phyloP scores from a whole-genome alignment of 225 moss, liverwort and hornwort species.

The Sphagnum contortum region DNA sequence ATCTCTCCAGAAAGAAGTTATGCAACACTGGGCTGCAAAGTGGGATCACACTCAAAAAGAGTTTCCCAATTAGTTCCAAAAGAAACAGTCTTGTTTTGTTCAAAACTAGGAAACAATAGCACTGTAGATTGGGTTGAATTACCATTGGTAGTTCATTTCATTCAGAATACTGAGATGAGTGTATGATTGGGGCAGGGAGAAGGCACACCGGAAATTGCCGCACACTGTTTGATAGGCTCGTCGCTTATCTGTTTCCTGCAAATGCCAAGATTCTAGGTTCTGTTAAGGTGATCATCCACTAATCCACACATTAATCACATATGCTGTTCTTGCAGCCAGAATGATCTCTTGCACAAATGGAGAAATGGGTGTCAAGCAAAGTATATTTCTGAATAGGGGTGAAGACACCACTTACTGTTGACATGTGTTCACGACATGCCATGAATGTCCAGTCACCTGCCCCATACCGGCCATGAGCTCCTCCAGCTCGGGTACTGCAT shows the following conservation, averaged over 20 bases:
- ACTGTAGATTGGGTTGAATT: too few relatives aligned
- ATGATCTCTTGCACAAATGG: too few relatives aligned
- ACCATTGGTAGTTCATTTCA: too few relatives aligned
- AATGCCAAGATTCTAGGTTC: neutral
- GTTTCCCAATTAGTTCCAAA: neutral
- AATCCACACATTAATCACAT: neutral
- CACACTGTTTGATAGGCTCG: slow-evolving; percentile 58
- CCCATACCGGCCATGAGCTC: slow-evolving; percentile 92
- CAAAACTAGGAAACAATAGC: too few relatives aligned
- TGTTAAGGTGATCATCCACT: too few relatives aligned
- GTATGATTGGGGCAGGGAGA: neutral
- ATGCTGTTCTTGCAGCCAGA: too few relatives aligned
- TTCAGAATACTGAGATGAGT: too few relatives aligned
- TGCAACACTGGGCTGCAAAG: slow-evolving; percentile 87
- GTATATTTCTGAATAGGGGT: too few relatives aligned
- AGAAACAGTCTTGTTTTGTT: too few relatives aligned
- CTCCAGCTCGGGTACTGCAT: slow-evolving; percentile 62
- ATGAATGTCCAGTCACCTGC: slow-evolving; percentile 79
- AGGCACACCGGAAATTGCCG: slow-evolving; percentile 57
- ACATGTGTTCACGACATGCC: slow-evolving; percentile 81
- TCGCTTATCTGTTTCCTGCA: slow-evolving; percentile 83
- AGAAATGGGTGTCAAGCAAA: too few relatives aligned
- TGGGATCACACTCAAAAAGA: neutral
- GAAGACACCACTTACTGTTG: slow-evolving; percentile 37
- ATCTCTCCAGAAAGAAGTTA: slow-evolving; percentile 88